phyloP scores from a whole-genome alignment of 2,329 filamentous ascomycete genomes.

The Diaporthe ampelina region DNA sequence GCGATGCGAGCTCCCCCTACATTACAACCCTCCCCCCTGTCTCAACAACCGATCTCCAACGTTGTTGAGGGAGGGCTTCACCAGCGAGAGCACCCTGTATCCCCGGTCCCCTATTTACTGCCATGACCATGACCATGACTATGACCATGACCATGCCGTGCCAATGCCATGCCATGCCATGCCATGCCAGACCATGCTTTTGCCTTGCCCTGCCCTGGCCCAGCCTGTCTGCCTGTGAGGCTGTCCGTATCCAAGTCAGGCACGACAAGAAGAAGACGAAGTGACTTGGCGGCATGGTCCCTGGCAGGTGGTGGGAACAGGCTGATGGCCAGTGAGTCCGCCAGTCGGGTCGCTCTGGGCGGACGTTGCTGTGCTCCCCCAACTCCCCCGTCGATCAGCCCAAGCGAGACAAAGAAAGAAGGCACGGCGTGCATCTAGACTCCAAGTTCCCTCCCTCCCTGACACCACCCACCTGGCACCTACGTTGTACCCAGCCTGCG shows the following conservation, averaged over 20 bases:
- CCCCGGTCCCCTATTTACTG: constrained; percentile 28
- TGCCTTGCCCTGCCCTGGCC: background rate
- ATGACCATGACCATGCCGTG: too few relatives aligned
- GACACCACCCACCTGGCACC: background rate
- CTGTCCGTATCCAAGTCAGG: constrained; percentile 12
- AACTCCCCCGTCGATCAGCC: background rate
- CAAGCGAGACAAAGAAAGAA: constrained; percentile 20
- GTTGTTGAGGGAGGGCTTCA: constrained; percentile 30
- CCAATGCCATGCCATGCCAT: too few relatives aligned
- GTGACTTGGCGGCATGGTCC: constrained; percentile 9
- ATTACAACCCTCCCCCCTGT: background rate
- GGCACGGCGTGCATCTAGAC: constrained; percentile 7
- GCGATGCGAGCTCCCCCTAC: constrained; percentile 21
- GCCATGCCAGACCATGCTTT: too few relatives aligned
- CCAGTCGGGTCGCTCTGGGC: background rate
- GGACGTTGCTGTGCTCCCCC: constrained; percentile 10
- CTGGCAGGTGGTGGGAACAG: constrained; percentile 5
- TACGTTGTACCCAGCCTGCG: background rate
- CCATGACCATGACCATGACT: constrained; percentile 4
- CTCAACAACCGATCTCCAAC: constrained; percentile 31
- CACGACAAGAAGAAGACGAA: background rate
- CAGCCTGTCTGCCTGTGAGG: background rate
- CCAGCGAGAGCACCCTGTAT: background rate
- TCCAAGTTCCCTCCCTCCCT: background rate
- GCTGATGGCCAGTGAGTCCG: constrained; percentile 8